Base-by-base conservation (phyloP, 2,329 filamentous ascomycete species). In the Sarocladium strictum region DNA sequence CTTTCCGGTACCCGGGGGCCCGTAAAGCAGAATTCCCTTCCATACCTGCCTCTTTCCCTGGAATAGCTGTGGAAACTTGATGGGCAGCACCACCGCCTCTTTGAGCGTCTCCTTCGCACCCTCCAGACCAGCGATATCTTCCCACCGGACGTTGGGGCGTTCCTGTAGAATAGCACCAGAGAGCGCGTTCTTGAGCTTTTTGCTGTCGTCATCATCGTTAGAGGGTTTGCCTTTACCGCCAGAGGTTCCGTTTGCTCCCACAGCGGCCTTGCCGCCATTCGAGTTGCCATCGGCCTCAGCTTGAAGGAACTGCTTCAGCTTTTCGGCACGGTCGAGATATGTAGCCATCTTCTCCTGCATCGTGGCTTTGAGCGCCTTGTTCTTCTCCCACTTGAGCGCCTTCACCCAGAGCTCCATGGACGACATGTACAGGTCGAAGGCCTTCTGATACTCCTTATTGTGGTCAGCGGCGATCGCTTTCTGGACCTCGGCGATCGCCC, bases 351-450 rank as follows among this genome's bases (percentile, higher is more conserved):
- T 97, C 63, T 89, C 85, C 63, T 94, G 87, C 71, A 99, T 97
- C 83, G 96, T 96, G 68, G 95, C 91, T 78, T 97, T 97, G 60
- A 90, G 92, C 64, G 92, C 93, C 59, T 89, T 85, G 75, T 97
- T 97, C 82, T 97, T 99, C 77, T 99, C 94, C 93, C 93, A 99
- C 79, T 99, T 99, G 57, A 99, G 81, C 32, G 94, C 94, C 58
- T 97, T 88, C 89, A 99, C 96, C 79, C 97, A 99, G 56, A 97
- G 84, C 74, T 99, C 93, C 63, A 99, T 88, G 53, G 93, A 87
- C 62, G 90, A 86, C 77, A 96, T 97, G 82, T 99, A 99, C 59
- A 88, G 81, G 68, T 96, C 89, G 71, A 97, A 97, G 55, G 94
- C 94, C 72, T 95, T 93, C 65, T 97, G 91, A 74, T 99, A 99